Conservation (phyloP, 306 rosid genomes). For the Urtica urens region DNA sequence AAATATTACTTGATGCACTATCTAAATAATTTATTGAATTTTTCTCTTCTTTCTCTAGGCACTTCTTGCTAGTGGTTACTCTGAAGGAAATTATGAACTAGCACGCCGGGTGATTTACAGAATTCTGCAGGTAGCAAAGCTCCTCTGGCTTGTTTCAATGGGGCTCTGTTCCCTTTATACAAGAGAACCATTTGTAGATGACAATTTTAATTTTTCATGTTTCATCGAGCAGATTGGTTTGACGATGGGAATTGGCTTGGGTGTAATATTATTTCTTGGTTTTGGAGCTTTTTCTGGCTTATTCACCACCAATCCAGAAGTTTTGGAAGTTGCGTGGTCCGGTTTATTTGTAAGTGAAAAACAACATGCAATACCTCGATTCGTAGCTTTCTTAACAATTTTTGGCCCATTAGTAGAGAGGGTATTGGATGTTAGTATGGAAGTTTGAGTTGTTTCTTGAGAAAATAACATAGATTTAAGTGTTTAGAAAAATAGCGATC, state of each 20-base stretch:
- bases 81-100: conserved; percentile 58
- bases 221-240: conserved; percentile 58
- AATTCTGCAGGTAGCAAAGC: conserved; percentile 57
- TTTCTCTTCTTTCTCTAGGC: conserved; percentile 43
- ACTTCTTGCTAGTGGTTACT: conserved; percentile 68
- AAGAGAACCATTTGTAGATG: conserved; percentile 16
- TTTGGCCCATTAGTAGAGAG: background rate
- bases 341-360: conserved; percentile 70
- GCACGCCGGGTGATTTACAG: conserved; percentile 56
- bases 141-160: background rate
- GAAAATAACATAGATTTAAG: too few relatives aligned
- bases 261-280: conserved; percentile 55
- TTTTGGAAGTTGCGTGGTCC: conserved; percentile 59
- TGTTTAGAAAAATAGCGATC: too few relatives aligned
- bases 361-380: background rate
- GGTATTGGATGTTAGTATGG: background rate
- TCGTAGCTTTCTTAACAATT: background rate
- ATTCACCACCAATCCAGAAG: conserved; percentile 70
- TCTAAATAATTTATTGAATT: too few relatives aligned
- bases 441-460: too few relatives aligned
- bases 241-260: conserved; percentile 49
- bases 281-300: conserved; percentile 65
- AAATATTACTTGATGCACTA: too few relatives aligned
- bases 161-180: background rate
- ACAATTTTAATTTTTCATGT: conserved; percentile 11